Percentiles rank a stretch among this genome's conserved stretches.
Conservation (phyloP, 2,329 filamentous ascomycete genomes). For the Arthrocladium fulminans region DNA sequence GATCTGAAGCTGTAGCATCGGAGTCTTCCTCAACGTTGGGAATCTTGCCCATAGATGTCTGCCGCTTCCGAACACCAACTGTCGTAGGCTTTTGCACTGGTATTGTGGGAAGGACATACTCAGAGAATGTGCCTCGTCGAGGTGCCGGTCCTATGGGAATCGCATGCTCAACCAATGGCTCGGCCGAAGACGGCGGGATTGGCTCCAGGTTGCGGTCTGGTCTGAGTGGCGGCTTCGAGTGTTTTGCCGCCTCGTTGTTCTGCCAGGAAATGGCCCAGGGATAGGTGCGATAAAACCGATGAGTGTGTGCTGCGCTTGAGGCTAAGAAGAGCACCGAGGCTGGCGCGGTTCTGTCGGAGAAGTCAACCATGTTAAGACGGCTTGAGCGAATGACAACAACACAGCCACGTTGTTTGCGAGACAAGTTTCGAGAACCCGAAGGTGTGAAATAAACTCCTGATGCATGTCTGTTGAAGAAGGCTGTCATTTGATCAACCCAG, state of each 20-base stretch:
- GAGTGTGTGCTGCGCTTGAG: slow-evolving; percentile 21
- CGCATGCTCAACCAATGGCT: neutral
- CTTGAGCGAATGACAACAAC: slow-evolving; percentile 17
- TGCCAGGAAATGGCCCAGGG: neutral
- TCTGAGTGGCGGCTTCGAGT: neutral
- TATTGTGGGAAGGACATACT: neutral
- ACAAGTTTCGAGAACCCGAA: slow-evolving; percentile 7
- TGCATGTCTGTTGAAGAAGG: slow-evolving; percentile 14
- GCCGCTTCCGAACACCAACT: neutral
- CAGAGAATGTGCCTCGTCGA: slow-evolving; percentile 10
- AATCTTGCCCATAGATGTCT: neutral
- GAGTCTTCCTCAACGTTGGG: neutral
- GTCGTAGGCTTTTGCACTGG: neutral
- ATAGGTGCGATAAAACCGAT: slow-evolving; percentile 4
- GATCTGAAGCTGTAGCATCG: slow-evolving; percentile 1
- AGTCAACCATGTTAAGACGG: slow-evolving; percentile 23
- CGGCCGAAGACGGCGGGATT: neutral
- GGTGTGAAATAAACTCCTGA: slow-evolving; percentile 36
- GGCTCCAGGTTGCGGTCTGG: neutral
- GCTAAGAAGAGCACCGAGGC: slow-evolving; percentile 15
- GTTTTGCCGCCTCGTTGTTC: neutral
- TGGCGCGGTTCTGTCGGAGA: slow-evolving; percentile 11
- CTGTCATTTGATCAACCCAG: slow-evolving; percentile 19
- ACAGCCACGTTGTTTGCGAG: neutral
- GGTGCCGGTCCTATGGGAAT: slow-evolving; percentile 1